Conservation (phyloP, 345 rosid genomes). For the Melaleuca alternifolia region DNA sequence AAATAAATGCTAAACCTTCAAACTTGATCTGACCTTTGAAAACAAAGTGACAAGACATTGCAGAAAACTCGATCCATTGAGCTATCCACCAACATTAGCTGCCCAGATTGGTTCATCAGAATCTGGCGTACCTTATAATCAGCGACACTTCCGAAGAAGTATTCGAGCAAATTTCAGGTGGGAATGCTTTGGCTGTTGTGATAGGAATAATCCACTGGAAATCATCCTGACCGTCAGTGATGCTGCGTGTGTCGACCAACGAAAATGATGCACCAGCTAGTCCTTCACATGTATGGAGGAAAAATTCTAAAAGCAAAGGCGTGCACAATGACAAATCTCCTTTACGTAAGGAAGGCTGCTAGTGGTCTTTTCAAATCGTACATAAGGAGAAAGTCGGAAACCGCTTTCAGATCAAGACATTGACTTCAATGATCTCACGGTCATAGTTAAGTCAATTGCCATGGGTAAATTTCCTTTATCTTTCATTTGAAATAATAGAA, state of each 20-base stretch:
- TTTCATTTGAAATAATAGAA: neutral
- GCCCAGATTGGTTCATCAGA: neutral
- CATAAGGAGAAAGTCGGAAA: neutral
- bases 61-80: neutral
- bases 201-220: neutral
- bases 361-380: neutral
- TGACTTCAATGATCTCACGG: neutral
- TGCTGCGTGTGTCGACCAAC: neutral
- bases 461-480: neutral
- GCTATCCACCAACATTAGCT: neutral
- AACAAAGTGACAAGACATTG: neutral
- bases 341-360: neutral
- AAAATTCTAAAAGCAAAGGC: neutral
- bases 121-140: neutral
- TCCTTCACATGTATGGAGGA: neutral
- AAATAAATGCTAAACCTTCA: too few relatives aligned
- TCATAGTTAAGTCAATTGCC: neutral
- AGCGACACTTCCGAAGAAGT: neutral
- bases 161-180: neutral
- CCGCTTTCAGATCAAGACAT: neutral
- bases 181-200: neutral
- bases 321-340: neutral
- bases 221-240: neutral
- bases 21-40: too few relatives aligned
- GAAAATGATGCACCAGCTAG: neutral